Percentiles rank a stretch among this genome's conserved stretches.
These are phyloP conservation scores for Bipolaris victoriae DNA, from an alignment of 2,329 filamentous ascomycete genomes.

Conservation along the genomic window DNA sequence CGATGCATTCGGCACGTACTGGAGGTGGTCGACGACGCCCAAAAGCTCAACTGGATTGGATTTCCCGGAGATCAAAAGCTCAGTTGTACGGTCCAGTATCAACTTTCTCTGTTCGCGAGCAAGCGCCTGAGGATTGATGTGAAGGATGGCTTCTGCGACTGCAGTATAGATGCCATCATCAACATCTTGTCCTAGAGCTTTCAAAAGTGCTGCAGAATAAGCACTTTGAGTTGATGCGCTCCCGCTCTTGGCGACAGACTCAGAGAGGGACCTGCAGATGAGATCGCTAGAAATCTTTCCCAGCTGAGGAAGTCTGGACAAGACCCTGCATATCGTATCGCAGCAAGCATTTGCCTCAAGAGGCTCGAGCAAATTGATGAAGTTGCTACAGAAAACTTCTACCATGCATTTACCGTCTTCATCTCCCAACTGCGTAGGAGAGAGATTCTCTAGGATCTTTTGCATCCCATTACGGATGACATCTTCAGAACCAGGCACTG, in stretches of 20 bases:
- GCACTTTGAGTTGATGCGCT: slow-evolving; percentile 26
- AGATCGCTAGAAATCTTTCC: slow-evolving; percentile 9
- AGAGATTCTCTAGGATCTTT: slow-evolving; percentile 33
- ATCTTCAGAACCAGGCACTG: slow-evolving; percentile 29
- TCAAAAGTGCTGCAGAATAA: slow-evolving; percentile 29
- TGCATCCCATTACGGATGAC: slow-evolving; percentile 27
- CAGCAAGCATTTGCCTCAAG: slow-evolving; percentile 24
- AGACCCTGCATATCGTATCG: slow-evolving; percentile 25
- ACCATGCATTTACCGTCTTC: slow-evolving; percentile 26
- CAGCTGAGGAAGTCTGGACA: slow-evolving; percentile 26
- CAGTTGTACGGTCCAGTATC: slow-evolving; percentile 37
- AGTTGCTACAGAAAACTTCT: slow-evolving; percentile 38
- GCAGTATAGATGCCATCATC: slow-evolving; percentile 12
- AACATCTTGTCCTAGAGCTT: slow-evolving; percentile 18
- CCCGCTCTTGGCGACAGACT: slow-evolving; percentile 30
- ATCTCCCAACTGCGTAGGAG: slow-evolving; percentile 17
- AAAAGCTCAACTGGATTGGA: slow-evolving; percentile 20
- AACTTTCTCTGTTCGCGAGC: slow-evolving; percentile 42
- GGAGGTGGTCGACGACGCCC: slow-evolving; percentile 40
- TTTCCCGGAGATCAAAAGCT: slow-evolving; percentile 20
- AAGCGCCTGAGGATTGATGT: slow-evolving; percentile 33
- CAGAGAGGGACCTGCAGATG: slow-evolving; percentile 27
- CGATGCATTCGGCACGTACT: slow-evolving; percentile 46
- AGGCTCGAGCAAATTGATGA: slow-evolving; percentile 31
- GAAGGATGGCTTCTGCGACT: slow-evolving; percentile 28